Evolutionary conservation across 2,329 filamentous ascomycete genomes (phyloP), one percentile per base, ranked within the genome.

Genomic region (Arthroderma uncinatum): DNA sequence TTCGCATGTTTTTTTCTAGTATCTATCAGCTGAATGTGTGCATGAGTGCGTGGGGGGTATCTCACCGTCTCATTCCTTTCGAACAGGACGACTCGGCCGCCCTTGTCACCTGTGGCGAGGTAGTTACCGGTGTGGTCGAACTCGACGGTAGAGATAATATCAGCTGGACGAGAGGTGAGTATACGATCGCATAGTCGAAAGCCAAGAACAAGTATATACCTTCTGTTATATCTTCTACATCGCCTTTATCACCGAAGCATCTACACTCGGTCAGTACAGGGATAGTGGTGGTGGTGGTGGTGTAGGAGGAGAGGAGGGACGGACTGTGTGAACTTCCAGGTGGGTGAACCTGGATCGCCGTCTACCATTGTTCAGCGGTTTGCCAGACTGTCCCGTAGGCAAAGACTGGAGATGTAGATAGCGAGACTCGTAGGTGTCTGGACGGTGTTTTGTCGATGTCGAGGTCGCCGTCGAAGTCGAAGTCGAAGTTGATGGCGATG

Each of bases 301-400:
- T 2, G 40, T 23, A 16, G 58, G 28, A 30, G 28, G 10, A 37
- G 56, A 2, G 25, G 28, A 44, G 60, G 53, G 60, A 81, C 89
- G 76, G 87, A 95, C 91, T 97, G 92, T 75, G 92, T 97, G 79
- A 97, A 97, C 82, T 97, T 97, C 92, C 92, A 97, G 77, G 91
- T 97, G 72, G 91, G 91, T 78, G 89, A 86, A 81, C 84, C 89
- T 77, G 87, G 82, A 79, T 95, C 90, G 79, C 86, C 87, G 83
- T 96, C 91, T 80, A 93, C 91, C 91, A 97, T 96, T 79, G 86
- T 92, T 74, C 69, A 70, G 3, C n/a, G 14, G 39, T n/a, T 10
- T 12, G 34, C 34, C 12, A 9, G 34, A 12, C 34, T 14, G 34
- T 9, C 34, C 9, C 12, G 2, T 3, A 3, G 12, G 34, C 8